These are phyloP conservation scores for Phytophthora palmivora DNA, from an alignment of 352 stramenopile genomes.

Conservation along the genomic window DNA sequence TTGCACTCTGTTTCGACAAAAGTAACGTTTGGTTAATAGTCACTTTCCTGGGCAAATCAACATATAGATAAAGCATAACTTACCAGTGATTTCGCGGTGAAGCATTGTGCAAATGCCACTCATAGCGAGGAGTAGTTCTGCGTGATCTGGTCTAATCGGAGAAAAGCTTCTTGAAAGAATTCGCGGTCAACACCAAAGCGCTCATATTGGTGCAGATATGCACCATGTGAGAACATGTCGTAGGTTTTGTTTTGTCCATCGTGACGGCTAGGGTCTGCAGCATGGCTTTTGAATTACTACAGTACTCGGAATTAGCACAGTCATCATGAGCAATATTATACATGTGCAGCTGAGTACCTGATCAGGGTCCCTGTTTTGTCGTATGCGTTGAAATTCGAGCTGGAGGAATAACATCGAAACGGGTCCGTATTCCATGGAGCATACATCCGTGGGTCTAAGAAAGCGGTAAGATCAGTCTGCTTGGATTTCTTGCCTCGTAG, in stretches of 20 bases:
- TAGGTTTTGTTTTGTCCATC: conserved; percentile 67
- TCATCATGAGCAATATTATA: background rate
- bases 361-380: conserved; percentile 73
- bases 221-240: conserved; percentile 69
- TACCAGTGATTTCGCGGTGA: background rate
- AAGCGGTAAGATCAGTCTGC: conserved; percentile 35
- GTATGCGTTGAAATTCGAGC: conserved; percentile 56
- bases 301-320: background rate
- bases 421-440: conserved; percentile 43
- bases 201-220: conserved; percentile 75
- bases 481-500: conserved; percentile 47
- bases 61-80: background rate
- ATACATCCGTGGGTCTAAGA: conserved; percentile 58
- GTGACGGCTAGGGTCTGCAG: conserved; percentile 55
- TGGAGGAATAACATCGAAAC: conserved; percentile 44
- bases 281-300: conserved; percentile 74
- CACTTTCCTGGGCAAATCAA: background rate
- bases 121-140: conserved; percentile 59
- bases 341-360: conserved; percentile 35
- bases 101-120: background rate
- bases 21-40: background rate
- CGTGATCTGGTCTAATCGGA: conserved; percentile 75
- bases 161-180: conserved; percentile 73
- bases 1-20: no score
- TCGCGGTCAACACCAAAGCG: conserved; percentile 57